Conservation (phyloP, 2,329 filamentous ascomycete genomes). For the Trichoderma aggressivum region DNA sequence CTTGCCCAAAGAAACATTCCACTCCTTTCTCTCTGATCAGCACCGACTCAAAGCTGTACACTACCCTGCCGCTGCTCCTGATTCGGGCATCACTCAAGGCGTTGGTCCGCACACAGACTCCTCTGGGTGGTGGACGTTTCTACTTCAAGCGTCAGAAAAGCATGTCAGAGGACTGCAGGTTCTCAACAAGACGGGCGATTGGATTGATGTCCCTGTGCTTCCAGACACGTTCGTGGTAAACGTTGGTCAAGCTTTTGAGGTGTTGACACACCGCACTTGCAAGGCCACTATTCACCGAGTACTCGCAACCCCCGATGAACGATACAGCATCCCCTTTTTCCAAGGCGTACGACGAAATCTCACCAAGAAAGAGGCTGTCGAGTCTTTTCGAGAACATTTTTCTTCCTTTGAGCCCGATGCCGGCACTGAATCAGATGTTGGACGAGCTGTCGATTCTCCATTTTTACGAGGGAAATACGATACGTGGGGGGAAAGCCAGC, state of each 20-base stretch:
- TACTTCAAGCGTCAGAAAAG: slow-evolving; percentile 56
- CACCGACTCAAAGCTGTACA: slow-evolving; percentile 58
- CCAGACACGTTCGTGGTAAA: slow-evolving; percentile 54
- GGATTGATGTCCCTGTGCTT: slow-evolving; percentile 49
- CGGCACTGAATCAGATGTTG: slow-evolving; percentile 35
- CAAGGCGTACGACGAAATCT: slow-evolving; percentile 48
- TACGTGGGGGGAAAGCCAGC: slow-evolving; percentile 53
- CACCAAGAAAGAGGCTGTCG: slow-evolving; percentile 42
- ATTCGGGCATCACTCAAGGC: slow-evolving; percentile 39
- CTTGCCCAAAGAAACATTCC: slow-evolving; percentile 47
- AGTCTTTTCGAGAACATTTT: slow-evolving; percentile 39
- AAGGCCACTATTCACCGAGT: slow-evolving; percentile 51
- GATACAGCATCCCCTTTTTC: slow-evolving; percentile 46
- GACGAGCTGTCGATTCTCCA: slow-evolving; percentile 43
- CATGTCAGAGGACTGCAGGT: slow-evolving; percentile 49
- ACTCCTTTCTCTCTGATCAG: slow-evolving; percentile 52
- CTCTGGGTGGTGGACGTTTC: slow-evolving; percentile 62
- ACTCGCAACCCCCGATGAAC: slow-evolving; percentile 31
- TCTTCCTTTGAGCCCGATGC: slow-evolving; percentile 6
- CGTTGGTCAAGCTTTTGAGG: slow-evolving; percentile 57
- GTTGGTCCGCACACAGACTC: slow-evolving; percentile 62
- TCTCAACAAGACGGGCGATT: slow-evolving; percentile 44
- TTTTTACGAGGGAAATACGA: slow-evolving; percentile 49
- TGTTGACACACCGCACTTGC: slow-evolving; percentile 51
- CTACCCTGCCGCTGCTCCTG: slow-evolving; percentile 40